Evolutionary conservation across 2,329 filamentous ascomycete species (phyloP), one percentile per base, ranked within the genome.

Genomic region (Talaromyces verruculosus): DNA sequence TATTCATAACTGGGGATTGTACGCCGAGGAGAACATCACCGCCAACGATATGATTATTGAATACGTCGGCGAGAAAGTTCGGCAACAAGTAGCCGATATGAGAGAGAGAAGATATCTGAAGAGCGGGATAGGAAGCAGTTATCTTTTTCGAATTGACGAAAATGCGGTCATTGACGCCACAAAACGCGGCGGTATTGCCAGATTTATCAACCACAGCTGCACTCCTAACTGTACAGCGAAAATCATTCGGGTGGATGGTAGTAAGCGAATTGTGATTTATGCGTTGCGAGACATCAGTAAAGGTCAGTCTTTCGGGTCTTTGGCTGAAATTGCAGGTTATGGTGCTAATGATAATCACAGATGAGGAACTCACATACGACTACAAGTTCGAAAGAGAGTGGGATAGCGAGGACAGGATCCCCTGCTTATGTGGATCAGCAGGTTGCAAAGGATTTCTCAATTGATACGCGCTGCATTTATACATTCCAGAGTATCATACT

Each of bases 11-110:
- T 99, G 95, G 95, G 95, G 95, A 33, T 82, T 99, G 33, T 99
- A 99, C 75, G 93, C 95, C 3, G 94, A 97, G 84, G 95, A 99
- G 80, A 95, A 96, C 75, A 99, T 99, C 69, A 87, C 91, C 67
- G 93, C 94, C 77, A 96, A 97, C 77, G 95, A 99, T 79, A 97
- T 99, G 93, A 99, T 99, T 76, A 99, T 99, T 75, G 95, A 99
- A 81, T 99, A 99, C 76, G 95, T 99, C 11, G 95, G 95, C 67
- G 95, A 99, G 81, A 95, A 97, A 78, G 93, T 99, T 43, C 88
- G 95, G 65, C 95, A 99, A 79, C 92, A 96, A 74, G 95, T 99
- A 67, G 93, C 95, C n/a, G 95, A 99, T 78, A 88, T 98, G 76
- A 90, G 95, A 65, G 95, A 99, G 81, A 88, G 89, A 70, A 88